Conservation (phyloP, 148 eudicot genomes). For the Rhododendron henanense region DNA sequence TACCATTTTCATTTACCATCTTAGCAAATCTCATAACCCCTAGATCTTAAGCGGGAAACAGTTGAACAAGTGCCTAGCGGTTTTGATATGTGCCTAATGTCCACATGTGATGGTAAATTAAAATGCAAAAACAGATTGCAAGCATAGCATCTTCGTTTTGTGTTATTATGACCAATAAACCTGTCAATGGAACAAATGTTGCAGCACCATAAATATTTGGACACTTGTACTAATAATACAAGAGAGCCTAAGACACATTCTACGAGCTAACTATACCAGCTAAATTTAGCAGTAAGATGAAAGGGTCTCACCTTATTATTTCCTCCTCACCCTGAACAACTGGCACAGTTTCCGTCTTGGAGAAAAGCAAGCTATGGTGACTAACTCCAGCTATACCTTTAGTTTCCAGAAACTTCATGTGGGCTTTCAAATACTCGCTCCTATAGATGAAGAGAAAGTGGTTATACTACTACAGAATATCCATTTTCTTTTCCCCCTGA, state of each 20-base stretch:
- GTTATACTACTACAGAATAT: not conserved
- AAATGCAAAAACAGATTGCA: not conserved
- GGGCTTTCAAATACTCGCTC: slow-evolving; percentile 59
- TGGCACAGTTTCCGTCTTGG: slow-evolving; percentile 78
- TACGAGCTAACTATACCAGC: not conserved
- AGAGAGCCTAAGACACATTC: slow-evolving; percentile 1
- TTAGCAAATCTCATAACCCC: not conserved
- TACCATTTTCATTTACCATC: not conserved
- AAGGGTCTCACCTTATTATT: slow-evolving; percentile 41
- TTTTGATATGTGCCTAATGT: not conserved
- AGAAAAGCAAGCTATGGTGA: slow-evolving; percentile 89
- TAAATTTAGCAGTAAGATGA: not conserved
- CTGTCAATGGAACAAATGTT: not conserved
- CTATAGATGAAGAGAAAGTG: slow-evolving; percentile 28
- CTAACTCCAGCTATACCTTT: slow-evolving; percentile 94
- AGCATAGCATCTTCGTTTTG: not conserved
- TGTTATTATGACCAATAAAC: not conserved
- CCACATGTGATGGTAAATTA: not conserved
- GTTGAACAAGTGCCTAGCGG: not conserved
- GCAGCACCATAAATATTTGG: not conserved
- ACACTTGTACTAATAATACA: not conserved
- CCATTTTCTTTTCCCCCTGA: not conserved
- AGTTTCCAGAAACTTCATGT: slow-evolving; percentile 70
- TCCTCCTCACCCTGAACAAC: slow-evolving; percentile 46
- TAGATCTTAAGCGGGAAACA: not conserved